Conservation (phyloP, 78 protist genomes). For the Dictyostelium intermedium region DNA sequence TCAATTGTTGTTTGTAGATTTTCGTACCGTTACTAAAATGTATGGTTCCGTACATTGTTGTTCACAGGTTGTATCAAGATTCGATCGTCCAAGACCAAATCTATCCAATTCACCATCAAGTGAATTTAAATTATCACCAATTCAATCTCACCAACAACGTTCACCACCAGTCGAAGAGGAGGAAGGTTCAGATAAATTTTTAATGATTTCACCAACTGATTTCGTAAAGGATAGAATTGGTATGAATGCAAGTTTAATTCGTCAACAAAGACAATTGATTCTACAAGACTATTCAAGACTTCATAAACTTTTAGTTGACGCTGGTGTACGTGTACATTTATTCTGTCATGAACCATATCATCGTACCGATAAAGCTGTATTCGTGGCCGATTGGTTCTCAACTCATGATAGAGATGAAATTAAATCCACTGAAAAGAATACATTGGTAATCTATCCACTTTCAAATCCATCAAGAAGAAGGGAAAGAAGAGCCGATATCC, state of each 20-base stretch:
- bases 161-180: neutral
- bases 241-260: conserved; percentile 32
- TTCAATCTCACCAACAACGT: neutral
- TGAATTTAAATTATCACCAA: neutral
- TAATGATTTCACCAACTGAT: conserved; percentile 80
- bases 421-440: neutral
- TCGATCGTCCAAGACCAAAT: neutral
- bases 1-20: conserved; percentile 73
- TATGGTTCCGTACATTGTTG: conserved; percentile 95
- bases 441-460: conserved; percentile 70
- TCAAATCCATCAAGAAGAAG: conserved; percentile 8
- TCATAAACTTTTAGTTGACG: conserved; percentile 8
- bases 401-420: conserved; percentile 64
- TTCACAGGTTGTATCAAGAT: conserved; percentile 84
- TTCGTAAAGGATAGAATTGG: conserved; percentile 51
- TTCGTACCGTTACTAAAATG: conserved; percentile 88
- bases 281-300: conserved; percentile 44
- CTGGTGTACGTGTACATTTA: conserved; percentile 51
- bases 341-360: conserved; percentile 73
- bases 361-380: conserved; percentile 65
- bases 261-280: conserved; percentile 38
- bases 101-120: neutral
- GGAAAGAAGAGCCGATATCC: conserved; percentile 70
- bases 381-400: conserved; percentile 77
- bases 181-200: conserved; percentile 1